These are phyloP conservation scores for Stipa capillata DNA, from an alignment of 176 grass and related monocot species.

Conservation along the genomic window DNA sequence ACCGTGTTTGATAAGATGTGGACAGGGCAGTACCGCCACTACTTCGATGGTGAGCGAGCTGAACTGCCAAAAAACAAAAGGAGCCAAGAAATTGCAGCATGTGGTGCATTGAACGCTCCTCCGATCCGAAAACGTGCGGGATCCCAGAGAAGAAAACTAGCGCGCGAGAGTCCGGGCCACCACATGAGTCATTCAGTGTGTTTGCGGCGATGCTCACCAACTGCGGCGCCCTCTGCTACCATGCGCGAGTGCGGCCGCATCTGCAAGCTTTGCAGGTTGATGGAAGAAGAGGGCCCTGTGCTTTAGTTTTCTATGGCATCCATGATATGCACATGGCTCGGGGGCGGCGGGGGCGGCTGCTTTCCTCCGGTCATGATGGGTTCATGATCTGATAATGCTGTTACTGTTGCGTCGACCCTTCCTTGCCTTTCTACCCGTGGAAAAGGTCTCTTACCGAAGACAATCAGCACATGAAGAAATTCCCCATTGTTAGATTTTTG, in stretches of 20 bases:
- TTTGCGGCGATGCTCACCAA: too few relatives aligned
- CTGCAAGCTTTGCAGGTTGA: neutral
- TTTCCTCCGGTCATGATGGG: neutral
- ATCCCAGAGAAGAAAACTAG: neutral
- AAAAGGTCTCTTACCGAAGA: neutral
- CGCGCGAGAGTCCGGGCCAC: neutral
- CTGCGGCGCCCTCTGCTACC: too few relatives aligned
- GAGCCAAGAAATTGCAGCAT: neutral
- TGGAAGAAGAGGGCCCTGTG: neutral
- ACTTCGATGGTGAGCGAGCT: neutral
- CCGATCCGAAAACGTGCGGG: neutral
- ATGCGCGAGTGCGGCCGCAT: neutral
- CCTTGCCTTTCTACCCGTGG: neutral
- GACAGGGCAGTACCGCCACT: conserved; percentile 5
- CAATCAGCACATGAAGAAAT: neutral
- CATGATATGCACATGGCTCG: neutral
- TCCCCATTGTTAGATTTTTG: neutral
- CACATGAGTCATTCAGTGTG: neutral
- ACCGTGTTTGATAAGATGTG: neutral
- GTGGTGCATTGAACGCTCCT: conserved; percentile 6
- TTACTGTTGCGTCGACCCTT: neutral
- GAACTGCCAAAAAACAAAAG: neutral
- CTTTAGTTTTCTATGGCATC: neutral
- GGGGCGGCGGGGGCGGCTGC: too few relatives aligned
- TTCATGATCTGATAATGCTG: neutral